phyloP scores from a whole-genome alignment of 1,284 basidiomycete species.

The Marasmius fiardii region DNA sequence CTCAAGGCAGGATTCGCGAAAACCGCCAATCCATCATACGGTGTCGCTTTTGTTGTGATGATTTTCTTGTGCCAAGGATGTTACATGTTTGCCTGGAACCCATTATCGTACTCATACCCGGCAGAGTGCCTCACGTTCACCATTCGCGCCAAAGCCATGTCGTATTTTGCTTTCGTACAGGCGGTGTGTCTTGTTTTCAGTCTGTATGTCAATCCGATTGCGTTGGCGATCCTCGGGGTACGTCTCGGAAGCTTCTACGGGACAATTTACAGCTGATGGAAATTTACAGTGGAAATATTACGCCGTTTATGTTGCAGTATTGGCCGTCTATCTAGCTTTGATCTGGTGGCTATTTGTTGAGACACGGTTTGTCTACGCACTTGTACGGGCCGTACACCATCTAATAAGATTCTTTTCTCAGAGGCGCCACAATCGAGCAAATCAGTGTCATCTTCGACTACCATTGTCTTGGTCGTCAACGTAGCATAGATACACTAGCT shows the following conservation, averaged over 20 bases:
- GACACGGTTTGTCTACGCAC: constrained; percentile 1
- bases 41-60: not conserved
- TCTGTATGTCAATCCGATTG: constrained; percentile 2
- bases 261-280: not conserved
- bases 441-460: constrained; percentile 11
- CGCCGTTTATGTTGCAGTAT: constrained; percentile 4
- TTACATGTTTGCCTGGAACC: constrained; percentile 2
- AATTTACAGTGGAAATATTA: constrained; percentile 11
- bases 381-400: no score
- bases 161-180: not conserved
- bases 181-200: not conserved
- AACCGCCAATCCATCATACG: not conserved
- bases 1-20: not conserved
- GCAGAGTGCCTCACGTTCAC: constrained; percentile 1
- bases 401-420: not conserved
- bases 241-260: not conserved
- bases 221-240: not conserved
- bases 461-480: not conserved
- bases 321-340: constrained; percentile 3
- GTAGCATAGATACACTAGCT: constrained; percentile 1
- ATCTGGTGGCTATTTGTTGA: constrained; percentile 12
- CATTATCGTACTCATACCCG: not conserved
- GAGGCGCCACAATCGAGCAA: constrained; percentile 12
- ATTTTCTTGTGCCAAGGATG: not conserved
- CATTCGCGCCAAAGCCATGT: not conserved